Conservation (phyloP, 208 protist species). For the Angomonas deanei region DNA sequence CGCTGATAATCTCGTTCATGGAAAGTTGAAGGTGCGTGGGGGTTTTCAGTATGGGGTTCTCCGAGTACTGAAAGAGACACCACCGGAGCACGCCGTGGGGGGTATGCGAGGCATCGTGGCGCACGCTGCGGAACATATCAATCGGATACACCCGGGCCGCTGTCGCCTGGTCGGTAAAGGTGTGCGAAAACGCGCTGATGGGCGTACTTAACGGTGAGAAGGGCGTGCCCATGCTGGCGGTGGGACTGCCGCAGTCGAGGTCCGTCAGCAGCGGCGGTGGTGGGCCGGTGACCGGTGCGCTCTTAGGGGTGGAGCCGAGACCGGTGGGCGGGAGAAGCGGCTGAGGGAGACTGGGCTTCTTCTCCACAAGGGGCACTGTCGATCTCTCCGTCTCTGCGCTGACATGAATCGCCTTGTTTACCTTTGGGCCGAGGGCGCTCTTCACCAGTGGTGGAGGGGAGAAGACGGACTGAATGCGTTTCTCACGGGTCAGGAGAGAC, state of each 20-base stretch:
- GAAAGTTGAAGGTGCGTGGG: conserved; percentile 75
- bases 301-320: conserved; percentile 49
- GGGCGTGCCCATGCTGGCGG: conserved; percentile 23
- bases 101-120: conserved; percentile 78
- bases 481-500: not conserved
- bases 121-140: conserved; percentile 77
- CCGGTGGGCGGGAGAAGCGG: conserved; percentile 41
- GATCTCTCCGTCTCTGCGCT: conserved; percentile 45
- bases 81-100: conserved; percentile 77
- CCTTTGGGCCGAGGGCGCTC: too few species aligned
- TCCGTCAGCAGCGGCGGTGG: conserved; percentile 8
- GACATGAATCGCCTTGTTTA: too few species aligned
- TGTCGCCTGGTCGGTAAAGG: conserved; percentile 53
- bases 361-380: conserved; percentile 34
- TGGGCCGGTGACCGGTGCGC: conserved; percentile 17
- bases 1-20: conserved; percentile 38
- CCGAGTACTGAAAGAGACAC: conserved; percentile 65
- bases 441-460: not conserved
- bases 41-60: conserved; percentile 73
- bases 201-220: conserved; percentile 58
- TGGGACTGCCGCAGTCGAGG: not conserved
- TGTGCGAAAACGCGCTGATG: conserved; percentile 49
- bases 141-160: conserved; percentile 49
- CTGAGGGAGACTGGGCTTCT: not conserved
- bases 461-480: conserved; percentile 2